Evolutionary conservation across 768 basidiomycete species (phyloP).

Genomic region (Leucocoprinus sp.): DNA sequence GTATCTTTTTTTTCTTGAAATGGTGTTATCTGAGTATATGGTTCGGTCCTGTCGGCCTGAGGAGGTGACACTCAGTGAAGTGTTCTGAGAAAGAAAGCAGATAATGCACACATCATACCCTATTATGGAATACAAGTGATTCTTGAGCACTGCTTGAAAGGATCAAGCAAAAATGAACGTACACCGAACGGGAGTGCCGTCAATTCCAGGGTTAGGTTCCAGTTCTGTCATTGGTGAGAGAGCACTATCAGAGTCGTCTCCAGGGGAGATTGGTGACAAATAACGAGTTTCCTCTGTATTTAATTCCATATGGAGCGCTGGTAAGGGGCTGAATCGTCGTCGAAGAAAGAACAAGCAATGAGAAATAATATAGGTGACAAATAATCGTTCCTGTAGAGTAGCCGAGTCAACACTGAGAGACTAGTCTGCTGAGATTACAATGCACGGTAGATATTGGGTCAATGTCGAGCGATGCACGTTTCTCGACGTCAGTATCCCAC

Average conservation of each 20-base stretch:
- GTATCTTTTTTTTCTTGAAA: constrained; percentile 82
- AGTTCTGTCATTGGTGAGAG: constrained; percentile 40
- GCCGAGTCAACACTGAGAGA: neutral
- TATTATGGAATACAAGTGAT: constrained; percentile 21
- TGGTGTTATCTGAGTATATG: constrained; percentile 76
- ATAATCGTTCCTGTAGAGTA: neutral
- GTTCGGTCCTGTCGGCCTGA: constrained; percentile 76
- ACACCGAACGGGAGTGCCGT: constrained; percentile 78
- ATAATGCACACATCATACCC: constrained; percentile 75
- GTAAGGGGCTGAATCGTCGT: neutral
- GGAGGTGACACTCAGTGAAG: constrained; percentile 8
- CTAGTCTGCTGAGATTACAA: neutral
- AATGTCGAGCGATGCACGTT: neutral
- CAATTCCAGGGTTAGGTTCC: constrained; percentile 66
- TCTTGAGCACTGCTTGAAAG: neutral
- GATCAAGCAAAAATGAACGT: constrained; percentile 27
- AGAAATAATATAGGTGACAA: neutral
- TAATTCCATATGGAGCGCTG: constrained; percentile 5
- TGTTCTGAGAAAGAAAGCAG: constrained; percentile 17
- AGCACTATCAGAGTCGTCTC: constrained; percentile 57
- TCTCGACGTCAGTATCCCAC: constrained; percentile 10
- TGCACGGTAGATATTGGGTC: neutral
- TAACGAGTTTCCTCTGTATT: constrained; percentile 18
- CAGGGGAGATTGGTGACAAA: constrained; percentile 37
- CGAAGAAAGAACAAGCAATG: neutral